Evolutionary conservation across 1,139 yeast species (phyloP), one percentile per base, ranked within the genome.

Genomic region (Suhomyces wounanorum): DNA sequence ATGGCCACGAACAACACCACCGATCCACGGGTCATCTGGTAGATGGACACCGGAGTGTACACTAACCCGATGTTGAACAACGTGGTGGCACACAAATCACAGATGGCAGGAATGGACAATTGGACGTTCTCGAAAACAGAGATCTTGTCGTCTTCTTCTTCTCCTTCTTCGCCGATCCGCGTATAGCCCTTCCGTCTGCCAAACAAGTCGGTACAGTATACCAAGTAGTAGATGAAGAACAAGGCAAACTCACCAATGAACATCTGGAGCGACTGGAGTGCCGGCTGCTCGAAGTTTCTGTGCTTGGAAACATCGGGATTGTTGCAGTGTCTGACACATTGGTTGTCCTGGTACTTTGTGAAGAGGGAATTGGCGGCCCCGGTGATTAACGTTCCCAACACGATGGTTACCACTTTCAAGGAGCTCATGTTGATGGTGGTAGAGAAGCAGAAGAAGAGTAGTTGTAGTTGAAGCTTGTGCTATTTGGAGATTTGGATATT

Each of bases 1-100:
- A 84, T 66, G 1, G 92, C 96, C 31, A 88, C 96, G 70, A 87
- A 87, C 42, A 89, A 70, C 41, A 88, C 90, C 45, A 88, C 72
- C 0, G 92, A 81, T 4, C 96, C 96, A 56, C 96, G 75, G 13
- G 87, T 84, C 96, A 89, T 89, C 65, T 89, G 96, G 66, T 87
- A 89, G 43, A 88, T 79, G 1, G 92, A 85, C n/a, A 88, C 96
- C 0, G 96, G 95, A 1, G 85, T 84, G 63, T 84, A 83, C 14
- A 87, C 66, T 55, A 89, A 74, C 0, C 95, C 96, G n/a, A 87
- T 66, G 59, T 87, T 86, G 81, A 88, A 79, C 59, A 88, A 68
- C 0, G 95, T 87, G 1, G 96, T 88, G 3, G 87, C 94, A 44
- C 80, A 63, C 50, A 88, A 76, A 64, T 89, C 96, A 66, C 91